Base-by-base conservation (phyloP, 495 filamentous ascomycete species). In the Trypethelium eluteriae region DNA sequence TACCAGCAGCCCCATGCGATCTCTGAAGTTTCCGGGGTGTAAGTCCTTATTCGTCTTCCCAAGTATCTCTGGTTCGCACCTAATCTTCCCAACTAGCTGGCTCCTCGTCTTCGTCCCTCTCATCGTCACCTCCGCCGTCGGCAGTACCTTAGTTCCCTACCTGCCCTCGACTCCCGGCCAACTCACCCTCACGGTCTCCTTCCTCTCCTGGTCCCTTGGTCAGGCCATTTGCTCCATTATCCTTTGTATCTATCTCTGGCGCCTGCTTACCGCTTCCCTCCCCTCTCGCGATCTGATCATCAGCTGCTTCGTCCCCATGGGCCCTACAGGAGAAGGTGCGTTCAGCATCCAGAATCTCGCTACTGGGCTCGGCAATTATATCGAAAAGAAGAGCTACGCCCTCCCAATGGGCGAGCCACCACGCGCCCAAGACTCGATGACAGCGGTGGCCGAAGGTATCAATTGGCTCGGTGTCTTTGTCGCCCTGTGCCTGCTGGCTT, bases 241-340 rank as follows among this genome's bases (percentile, higher is more conserved):
- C 53, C n/a, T 66, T 4, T 34, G 47, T 25, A 57, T 66, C 49
- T 66, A 66, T 36, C 62, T 66, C 64, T 66, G 64, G 64, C 64
- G 64, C 25, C 64, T 67, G 63, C 74, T 35, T 76, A 78, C 10
- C 41, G 81, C 4, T 61, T 81, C 0, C 72, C 76, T 1, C 79
- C 81, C 69, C 78, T 81, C 65, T 75, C 74, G 9, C 69, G 81
- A 49, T 68, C 74, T 6, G 41, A 70, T n/a, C 32, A 59, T 32
- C 64, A 66, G 53, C 49, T 62, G 47, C 35, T 66, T 63, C 62
- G 18, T 63, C 11, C 62, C 38, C 5, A 63, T 63, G 39, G 39
- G 35, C 4, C 35, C 47, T 11, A 36, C 63, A 4, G 63, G 64
- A 2, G 47, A 66, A 38, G 64, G 64, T 53, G 64, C 64, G 2